Conservation (phyloP, 164 flowering plant genomes). For the Vitis riparia region DNA sequence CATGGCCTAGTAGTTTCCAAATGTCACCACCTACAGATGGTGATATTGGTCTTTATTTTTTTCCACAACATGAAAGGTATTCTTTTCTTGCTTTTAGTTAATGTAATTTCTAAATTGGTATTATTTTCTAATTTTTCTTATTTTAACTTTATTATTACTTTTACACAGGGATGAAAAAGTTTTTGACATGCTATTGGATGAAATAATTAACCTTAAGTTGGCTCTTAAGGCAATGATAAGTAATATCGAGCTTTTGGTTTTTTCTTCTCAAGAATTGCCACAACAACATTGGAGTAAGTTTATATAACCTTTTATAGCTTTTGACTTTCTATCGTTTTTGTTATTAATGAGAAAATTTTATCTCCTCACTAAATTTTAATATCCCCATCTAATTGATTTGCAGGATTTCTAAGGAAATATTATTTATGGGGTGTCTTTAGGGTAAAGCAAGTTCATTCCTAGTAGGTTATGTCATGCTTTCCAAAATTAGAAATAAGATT, state of each 20-base stretch:
- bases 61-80: constrained; percentile 23
- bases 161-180: constrained; percentile 17
- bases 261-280: constrained; percentile 34
- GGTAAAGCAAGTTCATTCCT: constrained; percentile 6
- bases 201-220: constrained; percentile 20
- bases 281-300: constrained; percentile 29
- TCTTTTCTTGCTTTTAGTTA: background rate
- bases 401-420: constrained; percentile 29
- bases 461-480: no score
- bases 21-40: constrained; percentile 18
- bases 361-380: background rate
- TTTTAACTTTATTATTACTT: background rate
- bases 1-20: constrained; percentile 27
- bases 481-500: no score
- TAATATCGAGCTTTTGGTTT: constrained; percentile 29
- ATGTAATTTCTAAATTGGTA: background rate
- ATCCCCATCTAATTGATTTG: background rate
- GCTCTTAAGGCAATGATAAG: constrained; percentile 21
- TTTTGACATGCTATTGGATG: constrained; percentile 16
- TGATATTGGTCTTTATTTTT: constrained; percentile 27
- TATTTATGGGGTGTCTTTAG: constrained; percentile 44
- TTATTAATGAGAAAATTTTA: background rate
- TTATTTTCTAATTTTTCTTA: background rate
- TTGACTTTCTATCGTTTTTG: background rate
- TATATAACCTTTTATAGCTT: background rate